Percentiles rank a stretch among this genome's conserved stretches.
These are phyloP conservation scores for Fusarium torreyae DNA, from an alignment of 2,329 filamentous ascomycete genomes.

Conservation along the genomic window DNA sequence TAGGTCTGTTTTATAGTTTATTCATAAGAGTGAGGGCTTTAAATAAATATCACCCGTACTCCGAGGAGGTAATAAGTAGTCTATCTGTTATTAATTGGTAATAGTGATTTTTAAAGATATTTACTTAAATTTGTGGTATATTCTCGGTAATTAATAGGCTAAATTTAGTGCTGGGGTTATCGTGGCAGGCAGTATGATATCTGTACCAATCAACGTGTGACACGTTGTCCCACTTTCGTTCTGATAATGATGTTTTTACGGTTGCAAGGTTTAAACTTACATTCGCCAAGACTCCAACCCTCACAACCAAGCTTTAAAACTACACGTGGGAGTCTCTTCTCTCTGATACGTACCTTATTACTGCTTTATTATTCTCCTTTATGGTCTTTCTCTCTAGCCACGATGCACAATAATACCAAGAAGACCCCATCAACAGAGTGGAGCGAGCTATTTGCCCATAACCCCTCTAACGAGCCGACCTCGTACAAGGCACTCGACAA, in stretches of 20 bases:
- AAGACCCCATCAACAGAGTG: not conserved
- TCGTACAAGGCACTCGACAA: conserved; percentile 9
- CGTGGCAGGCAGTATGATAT: not conserved
- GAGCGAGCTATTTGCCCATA: not conserved
- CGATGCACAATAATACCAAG: not conserved
- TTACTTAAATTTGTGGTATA: no score
- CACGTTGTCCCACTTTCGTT: not conserved
- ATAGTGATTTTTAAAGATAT: no score
- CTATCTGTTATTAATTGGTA: no score
- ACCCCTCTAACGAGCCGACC: conserved; percentile 6
- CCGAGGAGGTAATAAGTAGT: no score
- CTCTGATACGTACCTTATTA: no score
- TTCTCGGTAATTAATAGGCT: no score
- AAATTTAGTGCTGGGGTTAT: no score
- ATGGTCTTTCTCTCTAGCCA: rapidly evolving
- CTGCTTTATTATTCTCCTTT: rapidly evolving
- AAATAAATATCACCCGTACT: no score
- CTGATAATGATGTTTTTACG: not conserved
- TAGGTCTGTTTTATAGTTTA: no score
- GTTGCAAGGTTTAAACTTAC: no score
- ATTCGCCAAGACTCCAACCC: not conserved
- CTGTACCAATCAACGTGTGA: conserved; percentile 1
- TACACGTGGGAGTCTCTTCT: not conserved
- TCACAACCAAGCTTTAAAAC: not conserved
- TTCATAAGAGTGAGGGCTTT: no score